These are phyloP conservation scores for Croton laevigatus DNA, from an alignment of 441 rosid genomes.

Conservation along the genomic window DNA sequence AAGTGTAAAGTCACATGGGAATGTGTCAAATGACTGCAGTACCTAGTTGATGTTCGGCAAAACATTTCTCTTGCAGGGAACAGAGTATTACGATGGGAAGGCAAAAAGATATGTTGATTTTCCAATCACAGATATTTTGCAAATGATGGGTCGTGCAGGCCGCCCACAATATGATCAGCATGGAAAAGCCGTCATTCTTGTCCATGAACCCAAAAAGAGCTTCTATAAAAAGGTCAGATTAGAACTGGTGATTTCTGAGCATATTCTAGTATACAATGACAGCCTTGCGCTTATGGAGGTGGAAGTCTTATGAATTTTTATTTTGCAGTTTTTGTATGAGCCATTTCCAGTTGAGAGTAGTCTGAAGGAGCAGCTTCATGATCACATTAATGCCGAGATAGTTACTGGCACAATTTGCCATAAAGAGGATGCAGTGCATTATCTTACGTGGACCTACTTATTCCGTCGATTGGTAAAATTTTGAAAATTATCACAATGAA, in stretches of 20 bases:
- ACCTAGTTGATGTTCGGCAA: conserved; percentile 14
- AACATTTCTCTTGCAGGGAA: conserved; percentile 61
- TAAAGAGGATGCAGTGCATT: conserved; percentile 95
- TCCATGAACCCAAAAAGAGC: conserved; percentile 98
- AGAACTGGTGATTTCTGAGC: conserved; percentile 1
- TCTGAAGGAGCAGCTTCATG: conserved; percentile 83
- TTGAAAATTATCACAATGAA: conserved; percentile 18
- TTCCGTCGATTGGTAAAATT: conserved; percentile 89
- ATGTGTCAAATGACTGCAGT: no score
- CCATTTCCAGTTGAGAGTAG: conserved; percentile 99
- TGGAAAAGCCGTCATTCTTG: conserved; percentile 99
- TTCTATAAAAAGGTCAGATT: conserved; percentile 88
- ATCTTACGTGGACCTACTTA: conserved; percentile 97
- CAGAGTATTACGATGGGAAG: conserved; percentile 96
- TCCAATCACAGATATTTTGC: conserved; percentile 97
- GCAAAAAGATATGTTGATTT: conserved; percentile 96
- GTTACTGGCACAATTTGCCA: conserved; percentile 87
- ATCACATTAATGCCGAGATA: conserved; percentile 95
- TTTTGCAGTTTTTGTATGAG: conserved; percentile 85
- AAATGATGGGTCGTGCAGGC: conserved; percentile 99
- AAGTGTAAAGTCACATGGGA: no score
- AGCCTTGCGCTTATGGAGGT: conserved; percentile 14
- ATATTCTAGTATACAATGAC: conserved; percentile 18
- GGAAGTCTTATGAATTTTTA: conserved; percentile 20
- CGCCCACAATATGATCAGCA: conserved; percentile 98